These are phyloP conservation scores for Acidiella bohemica DNA, from an alignment of 495 filamentous ascomycete species.

Conservation along the genomic window DNA sequence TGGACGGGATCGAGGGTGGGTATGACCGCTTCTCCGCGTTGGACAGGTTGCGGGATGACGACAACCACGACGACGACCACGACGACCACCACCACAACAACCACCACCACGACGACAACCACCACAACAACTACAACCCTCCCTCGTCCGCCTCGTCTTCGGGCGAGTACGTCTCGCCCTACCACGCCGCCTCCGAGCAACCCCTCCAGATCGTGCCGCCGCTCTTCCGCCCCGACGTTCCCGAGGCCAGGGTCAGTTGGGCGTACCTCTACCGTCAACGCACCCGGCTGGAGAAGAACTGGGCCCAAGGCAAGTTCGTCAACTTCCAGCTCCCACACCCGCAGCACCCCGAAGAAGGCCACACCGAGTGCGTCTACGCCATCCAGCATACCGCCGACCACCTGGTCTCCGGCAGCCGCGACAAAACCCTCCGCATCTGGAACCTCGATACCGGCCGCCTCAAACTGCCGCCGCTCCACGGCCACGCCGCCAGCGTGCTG, in stretches of 20 bases:
- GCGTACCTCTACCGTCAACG: conserved; percentile 83
- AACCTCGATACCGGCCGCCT: conserved; percentile 70
- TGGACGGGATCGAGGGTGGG: no score
- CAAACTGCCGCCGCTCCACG: conserved; percentile 51
- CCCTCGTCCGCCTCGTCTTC: no score
- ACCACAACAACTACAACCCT: no score
- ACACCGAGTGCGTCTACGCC: conserved; percentile 87
- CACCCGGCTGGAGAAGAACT: conserved; percentile 74
- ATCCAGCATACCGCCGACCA: conserved; percentile 76
- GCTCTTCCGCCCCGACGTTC: background rate
- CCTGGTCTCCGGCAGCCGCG: conserved; percentile 86
- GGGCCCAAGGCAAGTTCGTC: conserved; percentile 64
- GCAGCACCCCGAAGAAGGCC: conserved; percentile 64
- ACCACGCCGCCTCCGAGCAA: no score
- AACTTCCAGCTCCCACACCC: conserved; percentile 88
- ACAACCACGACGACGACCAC: no score
- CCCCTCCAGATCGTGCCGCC: background rate
- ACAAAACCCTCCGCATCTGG: conserved; percentile 82
- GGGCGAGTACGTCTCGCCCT: no score
- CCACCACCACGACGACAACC: no score
- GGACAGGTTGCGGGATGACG: no score
- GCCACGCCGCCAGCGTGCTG: conserved; percentile 75
- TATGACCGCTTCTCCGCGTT: no score
- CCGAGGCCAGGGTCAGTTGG: conserved; percentile 56
- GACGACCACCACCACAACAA: no score